Conservation (phyloP, 2,329 filamentous ascomycete species). For the Colletotrichum ledebouriae region DNA sequence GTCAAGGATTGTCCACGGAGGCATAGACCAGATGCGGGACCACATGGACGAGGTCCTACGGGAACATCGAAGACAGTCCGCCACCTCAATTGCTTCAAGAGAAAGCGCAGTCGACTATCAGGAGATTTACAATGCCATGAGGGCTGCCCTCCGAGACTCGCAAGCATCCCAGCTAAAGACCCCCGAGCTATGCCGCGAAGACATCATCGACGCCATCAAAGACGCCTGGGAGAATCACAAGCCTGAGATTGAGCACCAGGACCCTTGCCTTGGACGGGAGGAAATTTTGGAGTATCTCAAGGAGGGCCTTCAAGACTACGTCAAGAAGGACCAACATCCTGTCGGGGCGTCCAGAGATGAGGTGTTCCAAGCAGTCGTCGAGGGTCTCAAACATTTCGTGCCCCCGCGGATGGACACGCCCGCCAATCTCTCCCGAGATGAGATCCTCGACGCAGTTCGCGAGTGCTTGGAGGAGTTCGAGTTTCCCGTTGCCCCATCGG, state of each 20-base stretch:
- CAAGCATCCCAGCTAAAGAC: slow-evolving; percentile 62
- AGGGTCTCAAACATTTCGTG: slow-evolving; percentile 84
- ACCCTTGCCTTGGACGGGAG: slow-evolving; percentile 89
- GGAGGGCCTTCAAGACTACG: slow-evolving; percentile 86
- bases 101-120: slow-evolving; percentile 78
- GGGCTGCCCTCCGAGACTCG: slow-evolving; percentile 77
- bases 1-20: slow-evolving; percentile 81
- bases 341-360: slow-evolving; percentile 82
- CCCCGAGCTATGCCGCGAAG: slow-evolving; percentile 77
- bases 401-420: slow-evolving; percentile 80
- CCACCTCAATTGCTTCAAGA: slow-evolving; percentile 72
- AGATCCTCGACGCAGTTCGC: slow-evolving; percentile 85
- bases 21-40: slow-evolving; percentile 83
- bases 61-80: slow-evolving; percentile 79
- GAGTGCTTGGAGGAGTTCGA: slow-evolving; percentile 91
- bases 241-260: slow-evolving; percentile 90
- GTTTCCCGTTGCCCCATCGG: slow-evolving; percentile 73
- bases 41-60: slow-evolving; percentile 85
- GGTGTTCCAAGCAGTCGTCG: slow-evolving; percentile 86
- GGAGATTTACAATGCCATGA: slow-evolving; percentile 88
- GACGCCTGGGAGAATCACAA: slow-evolving; percentile 96
- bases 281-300: slow-evolving; percentile 89
- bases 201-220: slow-evolving; percentile 87
- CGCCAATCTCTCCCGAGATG: slow-evolving; percentile 80
- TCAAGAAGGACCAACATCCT: slow-evolving; percentile 64